Evolutionary conservation across 1,284 basidiomycete genomes (phyloP), one percentile per base, ranked within the genome.

Genomic region (Cryptococcus sp.): DNA sequence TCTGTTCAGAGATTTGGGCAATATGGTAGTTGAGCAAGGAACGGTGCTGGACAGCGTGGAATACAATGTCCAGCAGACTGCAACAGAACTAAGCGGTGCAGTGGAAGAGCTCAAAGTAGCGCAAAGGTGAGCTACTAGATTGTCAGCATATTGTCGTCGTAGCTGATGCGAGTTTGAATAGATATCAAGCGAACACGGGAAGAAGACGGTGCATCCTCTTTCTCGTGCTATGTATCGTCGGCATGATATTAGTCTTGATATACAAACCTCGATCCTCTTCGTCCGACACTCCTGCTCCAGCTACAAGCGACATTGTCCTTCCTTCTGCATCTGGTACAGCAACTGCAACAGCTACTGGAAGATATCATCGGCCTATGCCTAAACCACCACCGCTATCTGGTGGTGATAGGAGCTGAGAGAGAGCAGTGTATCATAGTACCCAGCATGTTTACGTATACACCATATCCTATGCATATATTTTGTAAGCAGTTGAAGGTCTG

Each of bases 1-100:
- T 70, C 84, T 99, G 45, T 99, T 99, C 83, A 91, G 94, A 68
- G 96, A 99, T 73, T 82, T 99, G 41, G 89, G 88, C 22, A 85
- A 84, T 41, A 84, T 99, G 59, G 93, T 99, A 55, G 97, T 99
- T 63, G 96, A 99, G 77, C 96, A 99, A 75, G 96, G 96, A 13
- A 97, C 95, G 10, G 84, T 99, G 53, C 83, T 99, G 56, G 96
- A 99, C 78, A 90, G 91, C 43, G 86, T 99, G 56, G 96, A 99
- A 78, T 99, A 93, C 79, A 99, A 99, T 74, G 91, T 99, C 55
- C 93, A 98, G 75, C 87, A 90, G 75, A 93, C 94, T 20, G 87
- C 88, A 7, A 84, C 84, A 22, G 85, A 93, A 56, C 84, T 96
- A 74, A 78, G 86, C 55, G 89, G 89, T 40, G 92, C 94, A 4